Conservation (phyloP, 768 basidiomycete species). For the Cantharellus cinnabarinus region DNA sequence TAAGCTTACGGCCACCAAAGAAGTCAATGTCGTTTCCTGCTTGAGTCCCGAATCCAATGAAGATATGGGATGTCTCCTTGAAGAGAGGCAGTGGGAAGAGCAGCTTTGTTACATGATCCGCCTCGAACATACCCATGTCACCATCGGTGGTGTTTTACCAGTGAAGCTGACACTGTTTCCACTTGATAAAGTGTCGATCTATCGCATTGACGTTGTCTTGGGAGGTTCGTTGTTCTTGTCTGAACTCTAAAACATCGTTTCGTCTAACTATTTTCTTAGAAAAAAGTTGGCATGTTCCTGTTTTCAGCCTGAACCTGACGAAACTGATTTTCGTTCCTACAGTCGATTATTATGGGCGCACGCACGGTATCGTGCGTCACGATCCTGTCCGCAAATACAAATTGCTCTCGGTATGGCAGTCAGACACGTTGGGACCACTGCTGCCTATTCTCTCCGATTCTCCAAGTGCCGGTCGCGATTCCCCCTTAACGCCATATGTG, state of each 20-base stretch:
- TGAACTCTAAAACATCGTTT: background rate
- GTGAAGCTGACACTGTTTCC: constrained; percentile 68
- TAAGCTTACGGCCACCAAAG: constrained; percentile 46
- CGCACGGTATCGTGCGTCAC: constrained; percentile 44
- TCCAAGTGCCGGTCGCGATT: constrained; percentile 25
- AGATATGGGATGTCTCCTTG: constrained; percentile 52
- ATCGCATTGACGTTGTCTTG: constrained; percentile 47
- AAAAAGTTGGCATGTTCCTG: constrained; percentile 5
- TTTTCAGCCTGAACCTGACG: background rate
- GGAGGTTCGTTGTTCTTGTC: constrained; percentile 40
- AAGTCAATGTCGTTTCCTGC: constrained; percentile 53
- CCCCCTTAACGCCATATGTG: constrained; percentile 1
- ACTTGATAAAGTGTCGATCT: constrained; percentile 60
- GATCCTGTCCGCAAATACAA: constrained; percentile 40
- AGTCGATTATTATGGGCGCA: constrained; percentile 57
- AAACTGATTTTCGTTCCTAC: constrained; percentile 4
- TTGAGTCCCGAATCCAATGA: constrained; percentile 77
- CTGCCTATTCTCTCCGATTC: constrained; percentile 63
- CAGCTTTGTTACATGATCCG: constrained; percentile 68
- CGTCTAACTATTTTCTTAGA: background rate
- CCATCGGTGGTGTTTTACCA: constrained; percentile 65
- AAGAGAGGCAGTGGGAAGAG: constrained; percentile 81
- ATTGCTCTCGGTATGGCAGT: constrained; percentile 40
- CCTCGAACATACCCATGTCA: constrained; percentile 53
- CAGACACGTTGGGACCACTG: constrained; percentile 39